Evolutionary conservation across 495 filamentous ascomycete genomes (phyloP).

Genomic region (Hypoxylon rickii): DNA sequence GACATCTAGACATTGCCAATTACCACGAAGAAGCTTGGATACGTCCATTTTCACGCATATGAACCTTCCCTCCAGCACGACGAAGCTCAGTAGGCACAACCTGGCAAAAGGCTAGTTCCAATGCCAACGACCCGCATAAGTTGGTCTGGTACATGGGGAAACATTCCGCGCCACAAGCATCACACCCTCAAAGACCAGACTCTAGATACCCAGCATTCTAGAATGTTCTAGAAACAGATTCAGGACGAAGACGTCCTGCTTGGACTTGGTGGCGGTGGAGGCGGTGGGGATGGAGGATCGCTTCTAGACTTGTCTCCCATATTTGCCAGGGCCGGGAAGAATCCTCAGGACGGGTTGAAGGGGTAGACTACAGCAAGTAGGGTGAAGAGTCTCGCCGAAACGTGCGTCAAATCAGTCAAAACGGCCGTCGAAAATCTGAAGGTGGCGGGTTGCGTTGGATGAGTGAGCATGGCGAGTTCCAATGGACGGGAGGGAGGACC

Average conservation of each 20-base stretch:
- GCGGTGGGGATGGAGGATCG: constrained; percentile 52
- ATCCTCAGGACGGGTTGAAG: neutral
- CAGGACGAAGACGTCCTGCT: constrained; percentile 19
- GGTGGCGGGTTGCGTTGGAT: neutral
- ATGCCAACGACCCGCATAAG: constrained; percentile 3
- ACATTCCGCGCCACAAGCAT: too few relatives aligned
- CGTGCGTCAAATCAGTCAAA: neutral
- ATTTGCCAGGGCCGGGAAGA: neutral
- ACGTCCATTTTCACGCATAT: too few relatives aligned
- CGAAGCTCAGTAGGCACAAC: neutral
- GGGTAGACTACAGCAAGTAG: neutral
- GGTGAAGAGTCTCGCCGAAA: neutral
- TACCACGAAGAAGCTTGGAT: neutral
- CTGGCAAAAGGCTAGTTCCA: constrained; percentile 7
- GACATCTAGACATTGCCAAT: neutral
- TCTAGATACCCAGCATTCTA: neutral
- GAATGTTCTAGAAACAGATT: neutral
- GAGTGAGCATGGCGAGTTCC: neutral
- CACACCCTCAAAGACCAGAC: constrained; percentile 16
- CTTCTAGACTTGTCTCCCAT: constrained; percentile 41
- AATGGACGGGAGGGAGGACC: neutral
- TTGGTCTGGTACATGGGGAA: constrained; percentile 1
- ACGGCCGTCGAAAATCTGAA: too few relatives aligned
- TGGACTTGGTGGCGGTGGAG: constrained; percentile 52
- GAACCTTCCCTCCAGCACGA: neutral